Evolutionary conservation across 805 yeast species (phyloP).

Genomic region (Cyberlindnera lachancei): DNA sequence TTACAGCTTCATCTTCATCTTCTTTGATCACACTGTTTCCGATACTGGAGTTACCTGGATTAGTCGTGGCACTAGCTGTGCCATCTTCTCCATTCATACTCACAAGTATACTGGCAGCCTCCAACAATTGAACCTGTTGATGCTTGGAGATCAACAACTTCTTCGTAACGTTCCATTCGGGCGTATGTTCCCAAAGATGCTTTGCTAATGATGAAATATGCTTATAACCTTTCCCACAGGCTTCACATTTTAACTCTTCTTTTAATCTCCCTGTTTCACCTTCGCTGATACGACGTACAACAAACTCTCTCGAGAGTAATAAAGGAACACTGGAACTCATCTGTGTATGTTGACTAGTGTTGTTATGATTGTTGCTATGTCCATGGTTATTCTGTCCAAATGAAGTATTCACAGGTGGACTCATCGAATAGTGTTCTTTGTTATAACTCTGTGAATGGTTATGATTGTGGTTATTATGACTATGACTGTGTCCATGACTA

Average conservation of each 20-base stretch:
- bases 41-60: too few species aligned
- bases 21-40: too few species aligned
- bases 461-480: too few species aligned
- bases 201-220: conserved; percentile 84
- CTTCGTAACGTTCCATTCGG: conserved; percentile 87
- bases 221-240: conserved; percentile 87
- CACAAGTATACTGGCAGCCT: conserved; percentile 21
- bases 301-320: conserved; percentile 53
- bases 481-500: too few species aligned
- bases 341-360: conserved; percentile 4
- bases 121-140: conserved; percentile 21
- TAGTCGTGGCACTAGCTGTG: too few species aligned
- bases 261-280: conserved; percentile 82
- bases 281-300: conserved; percentile 74
- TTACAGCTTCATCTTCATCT: conserved; percentile 8
- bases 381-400: background rate
- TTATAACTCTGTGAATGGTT: background rate
- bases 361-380: conserved; percentile 1
- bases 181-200: conserved; percentile 91
- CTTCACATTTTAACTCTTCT: conserved; percentile 81
- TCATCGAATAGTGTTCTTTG: too few species aligned
- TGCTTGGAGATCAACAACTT: conserved; percentile 52
- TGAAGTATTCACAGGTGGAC: too few species aligned
- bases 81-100: conserved; percentile 12
- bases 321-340: conserved; percentile 29